Evolutionary conservation across 192 early-diverging fungal species (phyloP), one percentile per base, ranked within the genome.

Genomic region (Allomyces javanicus): DNA sequence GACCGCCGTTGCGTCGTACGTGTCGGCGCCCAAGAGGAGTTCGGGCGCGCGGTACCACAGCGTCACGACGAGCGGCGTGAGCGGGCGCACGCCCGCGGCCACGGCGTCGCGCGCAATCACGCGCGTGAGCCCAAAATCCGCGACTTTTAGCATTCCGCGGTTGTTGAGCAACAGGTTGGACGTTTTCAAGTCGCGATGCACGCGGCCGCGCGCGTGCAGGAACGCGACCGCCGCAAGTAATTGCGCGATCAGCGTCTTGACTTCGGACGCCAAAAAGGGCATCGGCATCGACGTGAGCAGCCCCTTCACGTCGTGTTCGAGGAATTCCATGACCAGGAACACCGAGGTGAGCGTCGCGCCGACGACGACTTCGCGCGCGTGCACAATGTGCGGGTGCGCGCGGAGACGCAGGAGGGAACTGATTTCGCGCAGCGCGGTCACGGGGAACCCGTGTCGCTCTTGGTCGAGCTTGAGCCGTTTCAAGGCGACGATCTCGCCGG

Each of bases 241-340:
- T 67, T 92, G 89, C 17, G 80, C 26, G 82, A 90, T 81, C 50
- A 92, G 66, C 0, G 88, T 83, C 63, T 89, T 90, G 27, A 86
- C 83, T 74, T 98, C 95, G 6, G 88, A 90, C 55, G 88, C 87
- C 22, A 87, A 71, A 68, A 98, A 98, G 9, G 87, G 82, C 5
- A 72, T 61, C 4, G 72, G 73, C 90, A 93, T 94, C 40, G 75
- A 76, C 62, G 87, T 89, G 91, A 96, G 92, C 0, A 98, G 75
- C 9, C 85, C 74, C 64, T 96, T 92, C 58, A 98, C 77, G 67
- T 98, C 95, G 70, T 96, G 93, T 44, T 94, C 91, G 69, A 94
- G 85, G 73, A 89, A 98, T 64, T 98, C 95, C 95, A 98, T 98
- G 5, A 92, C 93, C 67, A 95, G 92, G 70, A 93, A 98, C 27